Base-by-base conservation (phyloP, 106 monocot species). In the Vanilla planifolia region DNA sequence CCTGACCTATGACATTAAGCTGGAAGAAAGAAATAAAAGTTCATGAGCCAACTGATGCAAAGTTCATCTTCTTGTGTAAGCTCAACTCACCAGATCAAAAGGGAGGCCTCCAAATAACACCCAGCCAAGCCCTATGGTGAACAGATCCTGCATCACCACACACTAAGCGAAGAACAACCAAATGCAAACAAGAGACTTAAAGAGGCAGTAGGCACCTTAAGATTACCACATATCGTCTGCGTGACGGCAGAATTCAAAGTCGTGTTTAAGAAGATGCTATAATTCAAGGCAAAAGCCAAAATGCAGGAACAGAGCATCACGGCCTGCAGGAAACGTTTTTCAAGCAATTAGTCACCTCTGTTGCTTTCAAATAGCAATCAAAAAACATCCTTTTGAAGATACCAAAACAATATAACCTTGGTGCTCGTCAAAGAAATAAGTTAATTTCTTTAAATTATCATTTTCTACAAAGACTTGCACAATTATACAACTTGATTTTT, bases 221-320 rank as follows among this genome's bases (percentile, higher is more conserved):
- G 72, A 62, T 90, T 95, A 39, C 89, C 95, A 67, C 94, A 95
- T 68, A 95, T 90, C 15, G 90, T 90, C 66, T 90, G 95, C 14
- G 95, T 90, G 43, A 90, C 78, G 36, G 95, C 95, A 43, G 89
- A 89, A 37, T 95, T 95, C 42, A 89, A 63, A 33, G 83, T 86
- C 41, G 94, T 95, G 58, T 95, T 95, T 70, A 89, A 59, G 53
- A 95, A 95, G 25, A 95, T 95, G 55, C 71, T 76, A 37, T 95
- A 95, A 53, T 95, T 95, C 56, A 95, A 74, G 65, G 90, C 80
- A 79, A 95, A 95, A 21, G 95, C 95, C 72, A 95, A 33, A 58
- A 79, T 67, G 55, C 95, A 95, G 27, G 95, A 95, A 42, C 84
- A 61, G 20, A 83, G 63, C 85, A 95, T 80, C 62, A 95, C 83